A percentile compares a stretch with the other conserved stretches of the same genome.
Evolutionary conservation across 768 basidiomycete genomes (phyloP).

Genomic region (Kondoa malvinella): DNA sequence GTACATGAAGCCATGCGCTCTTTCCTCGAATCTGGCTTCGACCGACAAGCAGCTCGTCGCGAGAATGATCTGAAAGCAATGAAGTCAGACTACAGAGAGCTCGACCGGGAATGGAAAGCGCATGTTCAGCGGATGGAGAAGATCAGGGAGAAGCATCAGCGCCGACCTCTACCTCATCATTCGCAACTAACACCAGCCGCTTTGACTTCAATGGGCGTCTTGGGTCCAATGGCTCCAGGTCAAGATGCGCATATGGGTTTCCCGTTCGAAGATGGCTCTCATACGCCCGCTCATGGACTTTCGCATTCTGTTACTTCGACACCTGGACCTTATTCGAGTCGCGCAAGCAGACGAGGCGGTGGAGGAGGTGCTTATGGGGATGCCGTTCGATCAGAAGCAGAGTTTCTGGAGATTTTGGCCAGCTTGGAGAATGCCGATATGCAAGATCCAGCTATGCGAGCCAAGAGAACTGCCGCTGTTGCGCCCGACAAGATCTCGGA

Average conservation of each 20-base stretch:
- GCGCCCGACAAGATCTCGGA: constrained; percentile 81
- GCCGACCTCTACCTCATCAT: background rate
- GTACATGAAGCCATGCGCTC: constrained; percentile 11
- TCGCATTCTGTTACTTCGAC: background rate
- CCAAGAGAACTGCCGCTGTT: constrained; percentile 60
- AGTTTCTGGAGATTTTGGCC: constrained; percentile 96
- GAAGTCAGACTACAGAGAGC: constrained; percentile 44
- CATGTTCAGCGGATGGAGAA: constrained; percentile 57
- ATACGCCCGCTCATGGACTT: background rate
- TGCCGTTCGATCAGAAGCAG: constrained; percentile 80
- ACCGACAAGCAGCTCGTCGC: constrained; percentile 24
- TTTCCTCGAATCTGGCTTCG: constrained; percentile 14
- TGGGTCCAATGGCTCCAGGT: background rate
- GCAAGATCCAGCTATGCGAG: constrained; percentile 79
- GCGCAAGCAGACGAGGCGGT: background rate
- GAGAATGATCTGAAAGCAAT: constrained; percentile 42
- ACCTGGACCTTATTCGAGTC: background rate
- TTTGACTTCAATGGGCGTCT: background rate
- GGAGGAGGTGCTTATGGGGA: constrained; percentile 40
- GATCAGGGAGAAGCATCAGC: constrained; percentile 34
- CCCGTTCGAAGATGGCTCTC: background rate
- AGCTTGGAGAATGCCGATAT: constrained; percentile 79
- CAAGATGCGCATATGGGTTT: background rate
- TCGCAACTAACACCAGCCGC: background rate
- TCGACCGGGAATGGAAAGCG: constrained; percentile 55